phyloP scores from a whole-genome alignment of 768 basidiomycete genomes.

The Aureoboletus auriporus region DNA sequence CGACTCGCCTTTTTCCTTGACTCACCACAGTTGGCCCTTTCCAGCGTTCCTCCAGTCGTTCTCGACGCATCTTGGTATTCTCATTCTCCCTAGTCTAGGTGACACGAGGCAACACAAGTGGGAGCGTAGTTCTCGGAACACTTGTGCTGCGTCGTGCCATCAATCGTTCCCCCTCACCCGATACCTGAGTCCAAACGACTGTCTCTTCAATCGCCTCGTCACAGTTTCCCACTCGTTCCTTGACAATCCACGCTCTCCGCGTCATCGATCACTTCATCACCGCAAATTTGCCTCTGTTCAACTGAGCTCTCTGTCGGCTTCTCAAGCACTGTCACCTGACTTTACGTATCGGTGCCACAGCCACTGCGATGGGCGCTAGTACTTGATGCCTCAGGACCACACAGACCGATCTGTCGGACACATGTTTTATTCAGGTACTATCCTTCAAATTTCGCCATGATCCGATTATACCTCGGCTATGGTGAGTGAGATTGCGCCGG shows the following conservation, averaged over 20 bases:
- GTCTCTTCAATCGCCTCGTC: not conserved
- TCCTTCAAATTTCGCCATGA: not conserved
- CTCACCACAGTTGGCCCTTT: not conserved
- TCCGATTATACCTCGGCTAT: not conserved
- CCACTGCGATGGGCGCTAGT: not conserved
- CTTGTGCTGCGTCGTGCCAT: slow-evolving; percentile 27
- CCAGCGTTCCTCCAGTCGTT: not conserved
- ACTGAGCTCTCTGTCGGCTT: no score
- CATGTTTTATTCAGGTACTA: no score
- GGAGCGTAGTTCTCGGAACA: slow-evolving; percentile 48
- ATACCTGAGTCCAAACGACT: no score
- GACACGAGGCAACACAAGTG: slow-evolving; percentile 29
- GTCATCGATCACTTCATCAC: not conserved
- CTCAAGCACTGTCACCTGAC: slow-evolving; percentile 5
- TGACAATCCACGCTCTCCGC: not conserved
- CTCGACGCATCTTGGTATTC: no score
- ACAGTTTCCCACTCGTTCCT: not conserved
- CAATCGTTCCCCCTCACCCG: not conserved
- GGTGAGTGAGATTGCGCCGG: not conserved
- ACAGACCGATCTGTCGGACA: no score
- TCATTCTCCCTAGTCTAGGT: not conserved
- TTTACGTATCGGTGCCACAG: not conserved
- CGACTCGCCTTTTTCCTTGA: not conserved
- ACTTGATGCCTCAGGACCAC: no score
- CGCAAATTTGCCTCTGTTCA: not conserved